A percentile compares a stretch with the other conserved stretches of the same genome.
phyloP scores from a whole-genome alignment of 805 yeast species.

The Debaryomyces hansenii region DNA sequence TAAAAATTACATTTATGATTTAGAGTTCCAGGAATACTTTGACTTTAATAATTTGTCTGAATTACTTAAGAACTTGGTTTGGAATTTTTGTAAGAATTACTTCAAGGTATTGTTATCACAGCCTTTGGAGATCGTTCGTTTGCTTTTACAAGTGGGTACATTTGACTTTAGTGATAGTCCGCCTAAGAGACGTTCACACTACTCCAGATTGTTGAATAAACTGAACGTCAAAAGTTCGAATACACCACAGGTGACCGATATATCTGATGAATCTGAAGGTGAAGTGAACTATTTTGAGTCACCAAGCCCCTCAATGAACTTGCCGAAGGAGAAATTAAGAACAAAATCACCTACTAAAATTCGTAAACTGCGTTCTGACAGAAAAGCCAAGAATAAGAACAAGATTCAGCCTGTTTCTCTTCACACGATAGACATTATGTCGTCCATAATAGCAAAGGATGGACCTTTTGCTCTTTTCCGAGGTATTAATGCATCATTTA shows the following conservation, averaged over 20 bases:
- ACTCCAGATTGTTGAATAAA: constrained; percentile 12
- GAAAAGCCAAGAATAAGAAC: constrained; percentile 7
- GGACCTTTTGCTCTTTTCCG: constrained; percentile 73
- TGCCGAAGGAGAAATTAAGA: background rate
- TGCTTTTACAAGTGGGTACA: constrained; percentile 78
- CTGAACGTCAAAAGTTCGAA: constrained; percentile 6
- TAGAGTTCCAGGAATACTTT: constrained; percentile 67
- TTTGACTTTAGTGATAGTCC: constrained; percentile 34
- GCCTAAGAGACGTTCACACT: constrained; percentile 11
- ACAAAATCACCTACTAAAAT: background rate
- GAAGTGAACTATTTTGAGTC: constrained; percentile 40
- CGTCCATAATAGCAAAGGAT: constrained; percentile 63
- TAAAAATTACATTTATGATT: constrained; percentile 51
- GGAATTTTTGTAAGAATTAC: constrained; percentile 68
- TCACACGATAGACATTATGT: constrained; percentile 66
- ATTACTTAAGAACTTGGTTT: constrained; percentile 53
- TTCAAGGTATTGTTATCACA: constrained; percentile 69
- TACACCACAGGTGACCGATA: background rate
- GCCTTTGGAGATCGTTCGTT: constrained; percentile 83
- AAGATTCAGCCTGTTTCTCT: constrained; percentile 57
- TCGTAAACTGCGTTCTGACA: background rate
- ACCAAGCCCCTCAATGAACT: constrained; percentile 2
- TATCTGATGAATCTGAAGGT: constrained; percentile 14
- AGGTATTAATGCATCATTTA: constrained; percentile 76
- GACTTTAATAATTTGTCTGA: constrained; percentile 60